These are phyloP conservation scores for Lotus japonicus DNA, from an alignment of 306 rosid genomes.

Conservation along the genomic window DNA sequence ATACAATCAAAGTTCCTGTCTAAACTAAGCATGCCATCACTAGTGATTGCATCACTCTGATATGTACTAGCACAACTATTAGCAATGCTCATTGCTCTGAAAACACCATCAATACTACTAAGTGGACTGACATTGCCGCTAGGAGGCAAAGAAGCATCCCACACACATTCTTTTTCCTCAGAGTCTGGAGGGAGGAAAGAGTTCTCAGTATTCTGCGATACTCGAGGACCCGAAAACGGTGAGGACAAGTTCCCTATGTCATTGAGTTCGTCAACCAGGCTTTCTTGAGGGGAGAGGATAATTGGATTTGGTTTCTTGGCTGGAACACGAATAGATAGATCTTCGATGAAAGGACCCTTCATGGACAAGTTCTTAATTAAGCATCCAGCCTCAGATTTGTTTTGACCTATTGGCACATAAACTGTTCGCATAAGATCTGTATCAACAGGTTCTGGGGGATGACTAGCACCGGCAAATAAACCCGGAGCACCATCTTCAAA, in stretches of 20 bases:
- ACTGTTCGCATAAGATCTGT: constrained; percentile 81
- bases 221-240: constrained; percentile 50
- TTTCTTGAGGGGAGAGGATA: constrained; percentile 60
- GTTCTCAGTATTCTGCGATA: constrained; percentile 59
- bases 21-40: constrained; percentile 88
- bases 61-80: constrained; percentile 91
- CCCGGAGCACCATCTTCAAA: constrained; percentile 62
- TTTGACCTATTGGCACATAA: constrained; percentile 71
- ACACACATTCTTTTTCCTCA: constrained; percentile 90
- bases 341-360: constrained; percentile 83
- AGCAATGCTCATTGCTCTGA: constrained; percentile 85
- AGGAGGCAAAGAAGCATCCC: constrained; percentile 99
- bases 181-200: constrained; percentile 68
- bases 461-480: constrained; percentile 93
- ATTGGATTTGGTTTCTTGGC: constrained; percentile 48
- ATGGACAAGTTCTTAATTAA: constrained; percentile 68
- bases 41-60: constrained; percentile 69
- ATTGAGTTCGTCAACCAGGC: constrained; percentile 53
- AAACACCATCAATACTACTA: constrained; percentile 95
- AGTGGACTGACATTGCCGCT: constrained; percentile 97
- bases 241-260: constrained; percentile 47
- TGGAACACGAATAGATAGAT: constrained; percentile 70
- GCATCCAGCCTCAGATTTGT: constrained; percentile 63
- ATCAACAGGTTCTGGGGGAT: constrained; percentile 97
- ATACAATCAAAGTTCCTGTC: constrained; percentile 78